Percentiles rank a stretch among this genome's conserved stretches.
Evolutionary conservation across 129 eudicot species (phyloP).

Genomic region (Tanacetum coccineum): DNA sequence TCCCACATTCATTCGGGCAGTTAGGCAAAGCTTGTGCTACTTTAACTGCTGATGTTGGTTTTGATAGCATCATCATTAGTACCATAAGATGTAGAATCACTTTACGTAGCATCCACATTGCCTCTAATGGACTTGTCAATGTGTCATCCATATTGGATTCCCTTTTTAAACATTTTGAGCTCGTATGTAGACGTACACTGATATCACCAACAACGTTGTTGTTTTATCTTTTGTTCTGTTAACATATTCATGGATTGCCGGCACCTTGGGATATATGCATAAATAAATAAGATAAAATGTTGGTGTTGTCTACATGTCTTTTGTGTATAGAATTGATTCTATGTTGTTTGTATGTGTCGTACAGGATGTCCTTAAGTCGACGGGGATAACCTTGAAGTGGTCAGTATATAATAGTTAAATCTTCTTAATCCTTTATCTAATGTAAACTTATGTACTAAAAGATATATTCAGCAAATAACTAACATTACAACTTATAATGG

Average conservation of each 20-base stretch:
- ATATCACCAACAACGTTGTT: no score
- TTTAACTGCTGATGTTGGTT: not conserved
- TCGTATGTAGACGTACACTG: not conserved
- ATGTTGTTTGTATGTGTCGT: no score
- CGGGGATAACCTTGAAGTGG: no score
- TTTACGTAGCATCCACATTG: constrained; percentile 8
- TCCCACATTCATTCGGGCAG: constrained; percentile 27
- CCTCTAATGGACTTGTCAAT: not conserved
- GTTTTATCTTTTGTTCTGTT: no score
- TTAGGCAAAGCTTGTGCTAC: constrained; percentile 18
- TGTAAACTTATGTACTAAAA: no score
- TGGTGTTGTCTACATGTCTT: not conserved
- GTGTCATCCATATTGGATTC: not conserved
- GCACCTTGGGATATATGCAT: no score
- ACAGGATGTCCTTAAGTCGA: no score
- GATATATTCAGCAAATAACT: no score
- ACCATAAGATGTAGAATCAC: not conserved
- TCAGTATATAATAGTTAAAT: no score
- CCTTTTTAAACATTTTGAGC: not conserved
- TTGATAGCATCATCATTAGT: constrained; percentile 3
- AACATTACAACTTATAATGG: no score
- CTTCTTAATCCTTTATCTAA: no score
- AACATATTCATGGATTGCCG: not conserved
- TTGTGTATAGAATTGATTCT: not conserved
- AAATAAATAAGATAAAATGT: not conserved